Base-by-base conservation (phyloP, 495 filamentous ascomycete species). In the Aspergillus indologenus region DNA sequence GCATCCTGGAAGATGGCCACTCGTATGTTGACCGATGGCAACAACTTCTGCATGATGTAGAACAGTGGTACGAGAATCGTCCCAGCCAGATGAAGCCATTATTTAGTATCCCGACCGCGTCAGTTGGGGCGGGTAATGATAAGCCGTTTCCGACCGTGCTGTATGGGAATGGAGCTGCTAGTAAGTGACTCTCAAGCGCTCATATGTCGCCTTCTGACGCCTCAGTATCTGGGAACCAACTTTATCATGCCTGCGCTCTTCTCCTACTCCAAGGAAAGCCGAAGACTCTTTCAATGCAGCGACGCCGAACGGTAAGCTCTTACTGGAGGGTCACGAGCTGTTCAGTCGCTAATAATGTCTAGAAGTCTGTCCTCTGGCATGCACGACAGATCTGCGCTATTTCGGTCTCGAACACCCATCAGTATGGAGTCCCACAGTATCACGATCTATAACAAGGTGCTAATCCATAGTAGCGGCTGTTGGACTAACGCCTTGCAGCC, bases 401-500 rank as follows among this genome's bases (percentile, higher is more conserved):
- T 12, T 79, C 77, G 15, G 60, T 64, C 17, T 73, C 71, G 3
- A 73, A 73, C 21, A 56, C 64, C 9, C 68, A 73, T 23, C 71
- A 73, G 70, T 71, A 55, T 60, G 70, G 43, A 29, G 3, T 29
- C 9, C 40, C 18, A 18, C 19, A 26, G 24, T 49, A 11, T 54
- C n/a, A 22, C 21, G 12, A 1, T 20, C 47, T 12, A 3, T 46
- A 3, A 21, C 6, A 17, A 18, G 18, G 15, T 12, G 61, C 58
- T 34, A 68, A 71, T 29, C 31, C 48, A 57, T 20, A 57, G 65
- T 54, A 73, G 75, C 62, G 75, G 75, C 17, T 76, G 75, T 58
- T 71, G 75, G 68, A 79, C 72, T 6, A 79, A 79, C 65, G 72
- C 74, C 11, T 71, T 80, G 3, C 77, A 80, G 54, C 75, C 77